Percentiles rank a stretch among this genome's conserved stretches.
Evolutionary conservation across 2,329 filamentous ascomycete species (phyloP).

Genomic region (Pseudogymnoascus destructans): DNA sequence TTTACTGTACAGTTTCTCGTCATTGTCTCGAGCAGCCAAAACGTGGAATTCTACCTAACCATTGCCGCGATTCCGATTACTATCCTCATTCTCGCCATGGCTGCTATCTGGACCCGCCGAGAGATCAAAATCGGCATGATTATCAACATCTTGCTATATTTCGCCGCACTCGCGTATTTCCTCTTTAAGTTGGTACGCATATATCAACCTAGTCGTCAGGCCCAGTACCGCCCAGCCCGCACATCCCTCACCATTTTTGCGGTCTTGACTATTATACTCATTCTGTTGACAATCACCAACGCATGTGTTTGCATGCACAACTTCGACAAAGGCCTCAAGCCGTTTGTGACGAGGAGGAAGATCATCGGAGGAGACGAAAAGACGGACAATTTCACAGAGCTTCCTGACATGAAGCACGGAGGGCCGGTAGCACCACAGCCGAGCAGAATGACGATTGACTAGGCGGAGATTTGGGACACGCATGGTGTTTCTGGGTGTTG

Average conservation of each 20-base stretch:
- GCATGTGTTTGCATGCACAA: constrained; percentile 80
- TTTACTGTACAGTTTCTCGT: constrained; percentile 98
- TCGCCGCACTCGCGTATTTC: constrained; percentile 86
- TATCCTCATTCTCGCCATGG: constrained; percentile 72
- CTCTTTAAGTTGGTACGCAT: constrained; percentile 97
- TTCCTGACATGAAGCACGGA: constrained; percentile 29
- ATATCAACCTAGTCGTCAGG: constrained; percentile 51
- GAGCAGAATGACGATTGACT: constrained; percentile 38
- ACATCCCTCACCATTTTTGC: constrained; percentile 87
- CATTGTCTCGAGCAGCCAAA: constrained; percentile 58
- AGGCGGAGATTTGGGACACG: constrained; percentile 13
- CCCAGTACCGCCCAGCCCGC: constrained; percentile 63
- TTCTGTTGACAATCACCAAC: constrained; percentile 78
- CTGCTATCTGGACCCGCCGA: constrained; percentile 70
- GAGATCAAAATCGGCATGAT: constrained; percentile 73
- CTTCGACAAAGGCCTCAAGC: constrained; percentile 81
- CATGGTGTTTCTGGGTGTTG: constrained; percentile 11
- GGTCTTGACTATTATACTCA: constrained; percentile 77
- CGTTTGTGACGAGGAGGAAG: constrained; percentile 57
- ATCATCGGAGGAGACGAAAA: constrained; percentile 33
- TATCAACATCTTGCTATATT: constrained; percentile 68
- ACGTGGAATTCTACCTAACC: constrained; percentile 73
- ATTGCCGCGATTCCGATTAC: constrained; percentile 84
- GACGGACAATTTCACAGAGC: constrained; percentile 34
- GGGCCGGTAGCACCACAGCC: constrained; percentile 25